A percentile compares a stretch with the other conserved stretches of the same genome.
phyloP scores from a whole-genome alignment of 306 rosid species.

The Lablab purpureus region DNA sequence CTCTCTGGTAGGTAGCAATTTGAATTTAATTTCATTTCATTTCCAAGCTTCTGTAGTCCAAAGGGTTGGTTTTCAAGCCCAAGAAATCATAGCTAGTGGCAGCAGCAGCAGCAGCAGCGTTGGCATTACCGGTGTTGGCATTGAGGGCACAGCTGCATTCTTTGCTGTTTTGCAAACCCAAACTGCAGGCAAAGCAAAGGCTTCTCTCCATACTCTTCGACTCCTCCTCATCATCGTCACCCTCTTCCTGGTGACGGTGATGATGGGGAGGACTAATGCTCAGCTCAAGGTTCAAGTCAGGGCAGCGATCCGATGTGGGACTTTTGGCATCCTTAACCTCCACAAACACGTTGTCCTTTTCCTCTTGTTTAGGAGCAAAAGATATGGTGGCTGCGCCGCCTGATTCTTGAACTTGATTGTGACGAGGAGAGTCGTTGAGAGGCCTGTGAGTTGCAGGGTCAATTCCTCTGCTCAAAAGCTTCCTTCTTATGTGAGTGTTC shows the following conservation, averaged over 20 bases:
- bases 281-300: constrained; percentile 85
- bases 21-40: constrained; percentile 45
- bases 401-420: background rate
- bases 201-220: background rate
- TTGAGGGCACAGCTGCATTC: constrained; percentile 50
- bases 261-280: constrained; percentile 73
- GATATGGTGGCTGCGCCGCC: constrained; percentile 44
- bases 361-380: constrained; percentile 47
- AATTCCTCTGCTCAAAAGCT: constrained; percentile 83
- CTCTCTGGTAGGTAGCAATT: too few relatives aligned
- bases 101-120: too few relatives aligned
- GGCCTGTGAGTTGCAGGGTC: constrained; percentile 86
- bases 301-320: constrained; percentile 52
- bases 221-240: too few relatives aligned
- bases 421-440: constrained; percentile 52
- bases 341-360: background rate
- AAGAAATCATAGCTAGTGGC: constrained; percentile 66
- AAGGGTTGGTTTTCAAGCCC: constrained; percentile 59
- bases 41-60: constrained; percentile 75
- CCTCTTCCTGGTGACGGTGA: constrained; percentile 5
- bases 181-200: constrained; percentile 45
- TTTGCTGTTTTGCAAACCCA: constrained; percentile 49
- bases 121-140: too few relatives aligned
- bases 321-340: constrained; percentile 25
- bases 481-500: constrained; percentile 90